These are phyloP conservation scores for Pichia sp. DNA, from an alignment of 1,139 yeast species.

Conservation along the genomic window DNA sequence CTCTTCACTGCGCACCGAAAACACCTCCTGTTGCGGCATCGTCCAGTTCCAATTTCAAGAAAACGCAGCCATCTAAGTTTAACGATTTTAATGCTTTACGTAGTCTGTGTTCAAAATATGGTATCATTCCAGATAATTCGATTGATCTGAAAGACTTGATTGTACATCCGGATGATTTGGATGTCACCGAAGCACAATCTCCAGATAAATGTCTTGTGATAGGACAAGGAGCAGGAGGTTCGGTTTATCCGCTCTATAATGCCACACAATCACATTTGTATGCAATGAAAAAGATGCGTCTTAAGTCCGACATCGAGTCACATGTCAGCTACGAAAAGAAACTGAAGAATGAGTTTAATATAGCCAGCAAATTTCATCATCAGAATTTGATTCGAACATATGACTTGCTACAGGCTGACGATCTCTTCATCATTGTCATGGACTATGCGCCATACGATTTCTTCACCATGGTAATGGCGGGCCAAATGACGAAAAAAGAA, in stretches of 20 bases:
- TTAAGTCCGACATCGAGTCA: conserved; percentile 42
- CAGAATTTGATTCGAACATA: conserved; percentile 56
- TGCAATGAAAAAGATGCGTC: conserved; percentile 65
- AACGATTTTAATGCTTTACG: conserved; percentile 11
- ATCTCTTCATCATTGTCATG: conserved; percentile 55
- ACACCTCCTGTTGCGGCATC: background rate
- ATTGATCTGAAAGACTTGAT: conserved; percentile 8
- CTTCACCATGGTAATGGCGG: conserved; percentile 71
- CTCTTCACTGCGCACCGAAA: background rate
- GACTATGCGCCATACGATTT: conserved; percentile 71
- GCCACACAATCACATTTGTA: conserved; percentile 32
- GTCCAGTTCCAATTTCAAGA: too few species aligned
- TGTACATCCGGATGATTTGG: background rate
- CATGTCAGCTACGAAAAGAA: conserved; percentile 50
- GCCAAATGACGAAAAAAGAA: conserved; percentile 51
- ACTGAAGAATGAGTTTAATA: conserved; percentile 57
- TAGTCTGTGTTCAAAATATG: conserved; percentile 38
- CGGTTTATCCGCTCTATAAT: conserved; percentile 37
- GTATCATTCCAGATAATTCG: conserved; percentile 38
- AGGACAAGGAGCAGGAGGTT: conserved; percentile 77
- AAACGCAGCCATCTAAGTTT: conserved; percentile 6
- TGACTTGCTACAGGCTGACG: conserved; percentile 50
- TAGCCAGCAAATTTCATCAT: conserved; percentile 54
- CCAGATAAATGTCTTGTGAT: conserved; percentile 21
- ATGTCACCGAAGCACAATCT: conserved; percentile 24